phyloP scores from a whole-genome alignment of 805 yeast genomes.

The Spathaspora hagerdaliae region DNA sequence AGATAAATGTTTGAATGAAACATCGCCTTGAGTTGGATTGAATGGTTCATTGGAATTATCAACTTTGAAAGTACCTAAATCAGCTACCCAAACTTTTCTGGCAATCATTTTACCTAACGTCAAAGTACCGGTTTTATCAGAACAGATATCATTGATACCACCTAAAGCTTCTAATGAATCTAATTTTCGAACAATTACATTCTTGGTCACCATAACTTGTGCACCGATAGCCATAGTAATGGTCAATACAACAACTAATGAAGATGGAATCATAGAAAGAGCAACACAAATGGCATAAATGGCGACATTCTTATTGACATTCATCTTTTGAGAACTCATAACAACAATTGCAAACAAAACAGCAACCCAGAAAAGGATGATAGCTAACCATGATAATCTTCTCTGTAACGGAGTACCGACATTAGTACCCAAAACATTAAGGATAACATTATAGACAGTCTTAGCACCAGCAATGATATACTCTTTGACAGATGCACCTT shows the following conservation, averaged over 20 bases:
- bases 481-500: conserved; percentile 37
- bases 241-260: conserved; percentile 76
- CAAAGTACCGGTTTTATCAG: conserved; percentile 80
- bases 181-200: conserved; percentile 71
- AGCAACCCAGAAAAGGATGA: conserved; percentile 66
- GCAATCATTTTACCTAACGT: conserved; percentile 79
- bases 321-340: conserved; percentile 76
- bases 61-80: conserved; percentile 53
- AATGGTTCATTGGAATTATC: conserved; percentile 55
- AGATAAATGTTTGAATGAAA: conserved; percentile 27
- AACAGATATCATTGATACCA: conserved; percentile 74
- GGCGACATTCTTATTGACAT: conserved; percentile 77
- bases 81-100: conserved; percentile 66
- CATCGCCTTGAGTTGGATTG: conserved; percentile 58
- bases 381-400: conserved; percentile 72
- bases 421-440: conserved; percentile 69
- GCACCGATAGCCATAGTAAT: conserved; percentile 85
- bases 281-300: conserved; percentile 86
- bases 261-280: conserved; percentile 77
- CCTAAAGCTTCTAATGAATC: conserved; percentile 80
- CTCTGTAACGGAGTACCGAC: conserved; percentile 82
- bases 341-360: conserved; percentile 84
- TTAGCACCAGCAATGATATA: conserved; percentile 44
- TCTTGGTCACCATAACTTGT: conserved; percentile 60
- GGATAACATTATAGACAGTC: conserved; percentile 52